Conservation (phyloP, 805 yeast species). For the Grigorovia humatica region DNA sequence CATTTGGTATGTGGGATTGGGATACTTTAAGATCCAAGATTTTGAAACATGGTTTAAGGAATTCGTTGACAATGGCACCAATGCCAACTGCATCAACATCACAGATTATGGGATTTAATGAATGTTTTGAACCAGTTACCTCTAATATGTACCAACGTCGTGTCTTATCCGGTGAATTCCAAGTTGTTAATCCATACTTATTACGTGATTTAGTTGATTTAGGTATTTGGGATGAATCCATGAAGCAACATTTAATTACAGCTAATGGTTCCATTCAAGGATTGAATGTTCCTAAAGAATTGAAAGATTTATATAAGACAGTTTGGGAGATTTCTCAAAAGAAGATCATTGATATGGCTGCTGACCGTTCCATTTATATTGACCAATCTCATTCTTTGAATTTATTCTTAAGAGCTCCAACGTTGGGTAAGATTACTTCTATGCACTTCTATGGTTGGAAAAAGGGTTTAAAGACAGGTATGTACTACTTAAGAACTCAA, state of each 20-base stretch:
- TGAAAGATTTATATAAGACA: slow-evolving; percentile 75
- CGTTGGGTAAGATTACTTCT: slow-evolving; percentile 88
- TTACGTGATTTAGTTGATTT: slow-evolving; percentile 67
- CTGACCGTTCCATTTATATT: slow-evolving; percentile 71
- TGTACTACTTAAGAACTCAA: slow-evolving; percentile 91
- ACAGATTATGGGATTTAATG: slow-evolving; percentile 84
- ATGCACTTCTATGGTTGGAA: slow-evolving; percentile 98
- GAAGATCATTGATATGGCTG: slow-evolving; percentile 71
- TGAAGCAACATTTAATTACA: slow-evolving; percentile 65
- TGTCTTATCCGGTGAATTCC: slow-evolving; percentile 86
- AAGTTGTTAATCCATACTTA: slow-evolving; percentile 77
- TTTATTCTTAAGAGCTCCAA: slow-evolving; percentile 73
- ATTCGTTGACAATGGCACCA: slow-evolving; percentile 81
- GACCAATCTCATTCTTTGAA: slow-evolving; percentile 91
- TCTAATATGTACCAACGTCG: slow-evolving; percentile 84
- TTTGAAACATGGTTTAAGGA: slow-evolving; percentile 60
- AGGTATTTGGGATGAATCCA: slow-evolving; percentile 69
- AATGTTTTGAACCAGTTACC: slow-evolving; percentile 91
- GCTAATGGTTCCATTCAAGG: slow-evolving; percentile 77
- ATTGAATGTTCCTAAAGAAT: slow-evolving; percentile 59
- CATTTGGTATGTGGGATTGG: slow-evolving; percentile 81
- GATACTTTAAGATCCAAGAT: slow-evolving; percentile 49
- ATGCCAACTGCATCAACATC: slow-evolving; percentile 99
- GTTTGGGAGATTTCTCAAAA: slow-evolving; percentile 94
- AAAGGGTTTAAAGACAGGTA: slow-evolving; percentile 92